Evolutionary conservation across 345 rosid species (phyloP), one percentile per base, ranked within the genome.

Genomic region (Anacardium occidentale): DNA sequence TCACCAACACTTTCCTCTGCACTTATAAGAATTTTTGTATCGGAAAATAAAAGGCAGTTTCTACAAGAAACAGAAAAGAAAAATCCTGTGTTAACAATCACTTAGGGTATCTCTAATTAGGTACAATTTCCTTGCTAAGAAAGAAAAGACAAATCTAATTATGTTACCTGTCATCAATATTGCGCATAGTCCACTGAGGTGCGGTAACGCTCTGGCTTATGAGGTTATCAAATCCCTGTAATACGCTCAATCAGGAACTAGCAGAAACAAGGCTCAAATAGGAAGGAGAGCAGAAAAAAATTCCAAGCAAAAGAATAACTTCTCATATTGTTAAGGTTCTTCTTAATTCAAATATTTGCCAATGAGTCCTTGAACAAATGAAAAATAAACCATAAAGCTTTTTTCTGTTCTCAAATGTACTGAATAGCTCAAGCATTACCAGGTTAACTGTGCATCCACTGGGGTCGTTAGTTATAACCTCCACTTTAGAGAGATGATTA

Each of bases 131-230:
- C 59, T 15, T 29, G 34, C 21, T 12, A n/a, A 47, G 15, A 21
- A 52, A 60, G 57, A 52, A 55, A 51, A 55, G 12, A 50, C 9
- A 24, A 48, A 70, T 55, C 74, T 47, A 61, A 45, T 18, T 24
- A 66, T 24, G 48, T 44, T 77, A 95, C 99, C 99, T 89, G 81
- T 95, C 99, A 81, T 95, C 97, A 71, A 85, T 81, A 63, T 91
- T 95, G 73, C 98, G 98, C 99, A 95, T 93, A 62, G 97, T 95
- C 99, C 99, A 95, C 67, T 95, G 99, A 37, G 98, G 92, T 40
- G 97, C 98, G 79, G 97, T 85, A 76, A 95, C 99, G 81, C 90
- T 90, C 84, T 95, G 97, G 85, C 88, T 93, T 85, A 97, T 88
- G 52, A 95, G 98, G 84, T 95, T 95, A 80, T 95, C 99, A 87